phyloP scores from a whole-genome alignment of 805 yeast species.

The Metschnikowia peoriensis region DNA sequence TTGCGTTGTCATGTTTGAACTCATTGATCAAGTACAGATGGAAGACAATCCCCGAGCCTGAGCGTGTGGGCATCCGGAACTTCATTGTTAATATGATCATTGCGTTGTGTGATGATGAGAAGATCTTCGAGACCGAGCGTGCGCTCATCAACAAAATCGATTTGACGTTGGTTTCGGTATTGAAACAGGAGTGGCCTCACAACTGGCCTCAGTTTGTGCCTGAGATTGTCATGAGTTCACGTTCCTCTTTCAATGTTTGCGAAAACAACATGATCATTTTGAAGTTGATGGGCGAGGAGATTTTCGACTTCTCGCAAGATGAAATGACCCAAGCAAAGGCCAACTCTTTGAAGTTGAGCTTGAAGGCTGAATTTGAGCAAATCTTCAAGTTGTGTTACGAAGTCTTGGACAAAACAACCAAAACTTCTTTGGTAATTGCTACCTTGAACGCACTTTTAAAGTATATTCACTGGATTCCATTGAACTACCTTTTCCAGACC shows the following conservation, averaged over 20 bases:
- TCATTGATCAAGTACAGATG: slow-evolving; percentile 88
- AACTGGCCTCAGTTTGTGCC: slow-evolving; percentile 98
- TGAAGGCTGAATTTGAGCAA: slow-evolving; percentile 89
- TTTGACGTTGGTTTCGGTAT: slow-evolving; percentile 86
- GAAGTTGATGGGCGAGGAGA: slow-evolving; percentile 88
- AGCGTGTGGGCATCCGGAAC: slow-evolving; percentile 89
- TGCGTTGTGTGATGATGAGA: slow-evolving; percentile 81
- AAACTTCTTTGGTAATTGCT: slow-evolving; percentile 77
- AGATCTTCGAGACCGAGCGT: slow-evolving; percentile 64
- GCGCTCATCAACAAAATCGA: slow-evolving; percentile 91
- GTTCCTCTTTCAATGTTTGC: slow-evolving; percentile 87
- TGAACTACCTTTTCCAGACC: slow-evolving; percentile 86
- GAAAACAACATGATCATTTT: slow-evolving; percentile 96
- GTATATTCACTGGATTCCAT: slow-evolving; percentile 93
- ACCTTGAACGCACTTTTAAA: slow-evolving; percentile 79
- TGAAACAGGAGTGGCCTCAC: slow-evolving; percentile 98
- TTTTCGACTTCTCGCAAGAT: slow-evolving; percentile 92
- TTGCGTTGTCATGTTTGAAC: slow-evolving; percentile 87
- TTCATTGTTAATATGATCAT: slow-evolving; percentile 93
- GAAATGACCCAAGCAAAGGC: slow-evolving; percentile 97
- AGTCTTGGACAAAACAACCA: slow-evolving; percentile 85
- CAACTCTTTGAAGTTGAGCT: slow-evolving; percentile 71
- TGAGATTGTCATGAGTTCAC: slow-evolving; percentile 81
- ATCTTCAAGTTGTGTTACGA: slow-evolving; percentile 92
- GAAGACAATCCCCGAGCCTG: slow-evolving; percentile 88